Base-by-base conservation (phyloP, 2,329 filamentous ascomycete genomes). In the Colletotrichum caudatum region DNA sequence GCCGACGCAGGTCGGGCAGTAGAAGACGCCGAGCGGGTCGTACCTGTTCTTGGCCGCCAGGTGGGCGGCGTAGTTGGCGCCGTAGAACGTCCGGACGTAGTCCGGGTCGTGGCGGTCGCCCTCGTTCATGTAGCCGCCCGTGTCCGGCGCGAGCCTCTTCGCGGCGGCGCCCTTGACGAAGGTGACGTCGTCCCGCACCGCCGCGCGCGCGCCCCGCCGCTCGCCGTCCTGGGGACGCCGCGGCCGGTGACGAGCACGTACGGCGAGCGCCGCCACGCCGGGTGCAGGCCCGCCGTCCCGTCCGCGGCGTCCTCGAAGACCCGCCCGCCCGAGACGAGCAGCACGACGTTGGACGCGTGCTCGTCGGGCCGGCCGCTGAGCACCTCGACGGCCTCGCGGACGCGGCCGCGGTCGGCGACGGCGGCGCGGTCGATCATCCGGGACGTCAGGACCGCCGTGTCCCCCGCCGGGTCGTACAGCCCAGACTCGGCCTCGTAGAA, bases 81-180 rank as follows among this genome's bases (percentile, higher is more conserved):
- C 81, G 74, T 81, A 83, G 65, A 83, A 83, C 2, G 77, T 74
- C 44, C 76, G 2, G 8, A 75, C 74, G 41, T 76, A 81, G 37
- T 81, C 71, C 2, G 79, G 77, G 64, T 83, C 80, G 26, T 80
- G 73, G 1, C 76, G 65, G 73, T 83, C 78, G 16, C 78, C 82
- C 74, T 85, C 84, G 64, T 84, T 85, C 75, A 83, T 79, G 74
- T 85, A 85, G 4, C 78, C 78, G 4, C 83, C 84, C 8, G 80
- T 81, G 53, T 79, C 74, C 1, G 82, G 83, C 2, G 82, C 80
- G 20, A 84, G 72, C 5, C 74, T 76, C 66, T 80, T 79, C 8
- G 80, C 74, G 11, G 78, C 78, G 23, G 70, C 76, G 37, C 76
- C 78, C 70, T 78, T 79, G 59, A 77, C 74, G 44, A 72, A 76